Percentiles rank a stretch among this genome's conserved stretches.
Evolutionary conservation across 768 basidiomycete genomes (phyloP).

Genomic region (Heimioporus sp.): DNA sequence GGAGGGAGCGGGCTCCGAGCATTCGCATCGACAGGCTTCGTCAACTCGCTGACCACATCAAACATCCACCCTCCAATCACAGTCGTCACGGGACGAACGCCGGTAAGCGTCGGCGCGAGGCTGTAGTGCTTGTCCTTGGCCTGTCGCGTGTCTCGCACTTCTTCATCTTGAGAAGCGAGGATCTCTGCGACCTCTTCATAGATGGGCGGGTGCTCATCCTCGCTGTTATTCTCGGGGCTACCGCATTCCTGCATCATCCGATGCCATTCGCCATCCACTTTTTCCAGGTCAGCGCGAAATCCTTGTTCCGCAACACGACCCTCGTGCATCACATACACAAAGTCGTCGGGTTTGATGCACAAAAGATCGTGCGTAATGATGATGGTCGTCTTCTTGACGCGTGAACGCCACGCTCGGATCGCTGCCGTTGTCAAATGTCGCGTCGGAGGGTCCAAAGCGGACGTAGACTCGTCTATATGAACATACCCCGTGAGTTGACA

Average conservation of each 20-base stretch:
- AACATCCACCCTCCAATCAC: conserved; percentile 80
- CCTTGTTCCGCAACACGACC: conserved; percentile 87
- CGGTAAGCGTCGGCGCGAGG: conserved; percentile 31
- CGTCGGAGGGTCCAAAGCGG: conserved; percentile 82
- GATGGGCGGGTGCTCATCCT: conserved; percentile 27
- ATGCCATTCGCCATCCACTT: conserved; percentile 61
- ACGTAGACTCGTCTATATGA: conserved; percentile 70
- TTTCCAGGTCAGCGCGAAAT: conserved; percentile 76
- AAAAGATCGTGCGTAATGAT: conserved; percentile 91
- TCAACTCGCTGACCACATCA: conserved; percentile 70
- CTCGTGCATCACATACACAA: conserved; percentile 87
- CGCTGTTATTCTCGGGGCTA: conserved; percentile 41
- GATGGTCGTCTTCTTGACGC: conserved; percentile 57
- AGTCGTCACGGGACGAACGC: conserved; percentile 51
- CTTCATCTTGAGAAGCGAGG: conserved; percentile 45
- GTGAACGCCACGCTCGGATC: conserved; percentile 54
- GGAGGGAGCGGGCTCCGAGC: conserved; percentile 9
- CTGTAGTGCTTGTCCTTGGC: conserved; percentile 41
- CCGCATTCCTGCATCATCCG: conserved; percentile 69
- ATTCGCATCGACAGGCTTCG: conserved; percentile 26
- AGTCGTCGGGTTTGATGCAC: conserved; percentile 72
- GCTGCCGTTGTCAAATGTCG: conserved; percentile 82
- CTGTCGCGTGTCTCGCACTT: conserved; percentile 26
- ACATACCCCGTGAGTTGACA: background rate
- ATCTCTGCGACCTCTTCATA: conserved; percentile 45